Percentiles rank a stretch among this genome's conserved stretches.
These are phyloP conservation scores for Solanum gandarillasii DNA, from an alignment of 257 asterid genomes.

Conservation along the genomic window DNA sequence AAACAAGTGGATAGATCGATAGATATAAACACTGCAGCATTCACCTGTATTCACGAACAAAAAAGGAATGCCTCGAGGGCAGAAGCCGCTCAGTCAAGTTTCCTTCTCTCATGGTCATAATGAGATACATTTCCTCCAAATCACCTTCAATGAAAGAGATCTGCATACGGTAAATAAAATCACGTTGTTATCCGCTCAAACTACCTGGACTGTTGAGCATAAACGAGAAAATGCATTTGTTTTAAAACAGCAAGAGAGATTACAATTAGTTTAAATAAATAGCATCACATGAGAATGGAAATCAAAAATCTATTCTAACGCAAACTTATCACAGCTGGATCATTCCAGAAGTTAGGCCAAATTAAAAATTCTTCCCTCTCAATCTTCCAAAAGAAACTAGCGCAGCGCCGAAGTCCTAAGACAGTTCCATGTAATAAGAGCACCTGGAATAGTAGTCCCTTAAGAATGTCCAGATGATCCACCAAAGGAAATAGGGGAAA, in stretches of 20 bases:
- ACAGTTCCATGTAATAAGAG: neutral
- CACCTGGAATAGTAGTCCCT: neutral
- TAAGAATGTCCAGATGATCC: neutral
- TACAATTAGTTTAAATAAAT: neutral
- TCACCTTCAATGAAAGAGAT: slow-evolving; percentile 73
- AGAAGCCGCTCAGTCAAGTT: slow-evolving; percentile 88
- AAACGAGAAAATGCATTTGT: neutral
- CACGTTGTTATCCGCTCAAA: neutral
- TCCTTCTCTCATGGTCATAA: slow-evolving; percentile 85
- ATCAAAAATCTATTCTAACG: neutral
- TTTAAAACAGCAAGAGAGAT: neutral
- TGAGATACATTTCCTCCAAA: slow-evolving; percentile 88
- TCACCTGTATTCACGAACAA: slow-evolving; percentile 85
- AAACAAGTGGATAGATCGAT: neutral
- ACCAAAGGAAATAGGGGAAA: neutral
- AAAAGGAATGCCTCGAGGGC: slow-evolving; percentile 74
- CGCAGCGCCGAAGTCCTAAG: neutral
- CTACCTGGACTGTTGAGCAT: neutral
- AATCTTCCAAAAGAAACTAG: neutral
- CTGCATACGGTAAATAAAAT: slow-evolving; percentile 24
- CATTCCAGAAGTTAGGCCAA: neutral
- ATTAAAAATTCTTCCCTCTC: neutral
- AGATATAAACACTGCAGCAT: neutral
- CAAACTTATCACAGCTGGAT: neutral
- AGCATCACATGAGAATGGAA: neutral